A percentile compares a stretch with the other conserved stretches of the same genome.
phyloP scores from a whole-genome alignment of 495 filamentous ascomycete species.

The Annulohypoxylon bovei region DNA sequence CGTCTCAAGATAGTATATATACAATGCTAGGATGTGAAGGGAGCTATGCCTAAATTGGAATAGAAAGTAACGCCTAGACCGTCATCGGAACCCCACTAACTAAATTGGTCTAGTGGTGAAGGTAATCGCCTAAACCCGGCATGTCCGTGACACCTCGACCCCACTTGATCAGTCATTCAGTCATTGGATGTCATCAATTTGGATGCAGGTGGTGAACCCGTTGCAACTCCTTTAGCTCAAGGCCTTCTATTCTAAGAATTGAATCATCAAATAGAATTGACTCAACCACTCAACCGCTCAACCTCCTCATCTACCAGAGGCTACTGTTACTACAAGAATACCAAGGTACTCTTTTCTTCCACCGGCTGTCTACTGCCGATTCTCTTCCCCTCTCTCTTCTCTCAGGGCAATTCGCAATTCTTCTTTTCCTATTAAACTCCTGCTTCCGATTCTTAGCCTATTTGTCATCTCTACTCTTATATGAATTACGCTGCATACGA shows the following conservation, averaged over 20 bases:
- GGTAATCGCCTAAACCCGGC: not conserved
- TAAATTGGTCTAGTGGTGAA: not conserved
- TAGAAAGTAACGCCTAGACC: too few species aligned
- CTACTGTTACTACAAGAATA: not conserved
- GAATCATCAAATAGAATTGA: constrained; percentile 23
- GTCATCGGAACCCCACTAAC: not conserved
- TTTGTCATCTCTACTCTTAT: constrained; percentile 28
- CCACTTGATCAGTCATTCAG: not conserved
- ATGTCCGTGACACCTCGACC: not conserved
- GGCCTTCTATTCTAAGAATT: constrained; percentile 15
- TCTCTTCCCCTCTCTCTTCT: constrained; percentile 21
- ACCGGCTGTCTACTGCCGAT: constrained; percentile 30
- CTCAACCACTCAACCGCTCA: too few species aligned
- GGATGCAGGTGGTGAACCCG: not conserved
- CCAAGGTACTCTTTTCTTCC: constrained; percentile 8
- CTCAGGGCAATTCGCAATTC: constrained; percentile 14
- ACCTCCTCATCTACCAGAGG: not conserved
- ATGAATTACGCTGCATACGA: constrained; percentile 35
- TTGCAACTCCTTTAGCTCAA: not conserved
- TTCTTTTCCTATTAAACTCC: constrained; percentile 19
- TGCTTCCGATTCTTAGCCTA: constrained; percentile 37
- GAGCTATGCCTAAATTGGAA: not conserved
- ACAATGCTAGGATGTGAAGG: not conserved
- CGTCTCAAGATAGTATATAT: not conserved
- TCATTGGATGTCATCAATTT: not conserved